Evolutionary conservation across 257 asterid genomes (phyloP).

Genomic region (Fraxinus excelsior): DNA sequence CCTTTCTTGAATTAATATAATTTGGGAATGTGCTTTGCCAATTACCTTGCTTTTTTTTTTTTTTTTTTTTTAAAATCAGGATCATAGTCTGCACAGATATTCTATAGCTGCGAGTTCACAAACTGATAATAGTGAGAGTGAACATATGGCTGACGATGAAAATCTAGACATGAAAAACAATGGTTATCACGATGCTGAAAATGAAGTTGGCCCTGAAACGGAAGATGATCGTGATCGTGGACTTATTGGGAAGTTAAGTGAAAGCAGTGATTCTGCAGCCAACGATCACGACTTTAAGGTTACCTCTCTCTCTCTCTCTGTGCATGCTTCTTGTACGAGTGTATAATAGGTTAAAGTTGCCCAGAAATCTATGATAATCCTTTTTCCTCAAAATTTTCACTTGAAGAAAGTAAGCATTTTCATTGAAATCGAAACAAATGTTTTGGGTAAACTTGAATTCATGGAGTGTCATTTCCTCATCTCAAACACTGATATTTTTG

Average conservation of each 20-base stretch:
- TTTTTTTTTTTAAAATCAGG: too few species aligned
- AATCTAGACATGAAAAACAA: conserved; percentile 54
- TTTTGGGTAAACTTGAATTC: too few species aligned
- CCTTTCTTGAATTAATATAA: background rate
- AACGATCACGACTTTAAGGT: conserved; percentile 96
- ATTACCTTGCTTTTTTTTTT: conserved; percentile 26
- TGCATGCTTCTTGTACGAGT: background rate
- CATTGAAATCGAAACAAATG: too few species aligned
- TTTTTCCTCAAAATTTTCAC: background rate
- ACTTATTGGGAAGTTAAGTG: conserved; percentile 85
- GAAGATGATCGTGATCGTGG: conserved; percentile 72
- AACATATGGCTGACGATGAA: conserved; percentile 71
- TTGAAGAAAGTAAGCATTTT: background rate
- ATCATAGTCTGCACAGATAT: conserved; percentile 65
- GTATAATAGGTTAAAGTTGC: background rate
- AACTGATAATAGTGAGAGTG: conserved; percentile 68
- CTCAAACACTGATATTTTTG: background rate
- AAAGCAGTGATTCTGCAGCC: conserved; percentile 87
- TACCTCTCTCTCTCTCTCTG: conserved; percentile 18
- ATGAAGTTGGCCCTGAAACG: conserved; percentile 74
- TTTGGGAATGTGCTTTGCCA: conserved; percentile 10
- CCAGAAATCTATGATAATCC: background rate
- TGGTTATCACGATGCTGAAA: conserved; percentile 91
- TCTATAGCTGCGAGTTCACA: conserved; percentile 86
- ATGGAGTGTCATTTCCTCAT: background rate